Conservation (phyloP, 176 grass and related monocot species). For the Carex parvula region DNA sequence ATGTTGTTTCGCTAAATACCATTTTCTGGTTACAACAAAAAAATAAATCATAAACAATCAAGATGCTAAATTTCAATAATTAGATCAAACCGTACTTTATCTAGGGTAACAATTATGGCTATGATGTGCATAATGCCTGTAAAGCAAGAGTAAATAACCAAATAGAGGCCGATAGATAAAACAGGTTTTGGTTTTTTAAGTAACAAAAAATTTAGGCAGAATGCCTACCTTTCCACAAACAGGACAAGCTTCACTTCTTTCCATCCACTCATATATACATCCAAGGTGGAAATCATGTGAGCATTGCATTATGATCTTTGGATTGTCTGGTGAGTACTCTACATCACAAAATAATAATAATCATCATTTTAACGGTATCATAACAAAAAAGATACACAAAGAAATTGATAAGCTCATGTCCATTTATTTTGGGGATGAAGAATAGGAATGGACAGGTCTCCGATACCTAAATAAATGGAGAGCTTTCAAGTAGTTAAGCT, state of each 20-base stretch:
- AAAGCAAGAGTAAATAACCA: constrained; percentile 1
- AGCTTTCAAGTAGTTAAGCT: neutral
- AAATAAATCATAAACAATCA: neutral
- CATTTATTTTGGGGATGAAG: neutral
- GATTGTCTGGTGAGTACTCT: constrained; percentile 89
- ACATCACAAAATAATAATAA: constrained; percentile 33
- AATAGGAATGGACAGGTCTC: neutral
- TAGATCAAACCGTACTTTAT: neutral
- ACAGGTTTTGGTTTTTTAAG: neutral
- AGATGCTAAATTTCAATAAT: neutral
- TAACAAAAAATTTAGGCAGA: neutral
- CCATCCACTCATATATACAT: constrained; percentile 99
- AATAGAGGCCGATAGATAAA: neutral
- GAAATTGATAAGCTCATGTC: neutral
- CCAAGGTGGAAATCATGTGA: constrained; percentile 96
- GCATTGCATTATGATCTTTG: constrained; percentile 82
- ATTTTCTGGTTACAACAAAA: constrained; percentile 35
- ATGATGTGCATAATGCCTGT: neutral
- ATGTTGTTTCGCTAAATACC: constrained; percentile 42
- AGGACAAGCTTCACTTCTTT: constrained; percentile 94
- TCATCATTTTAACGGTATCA: constrained; percentile 4
- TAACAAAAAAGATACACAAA: neutral
- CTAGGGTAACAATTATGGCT: neutral
- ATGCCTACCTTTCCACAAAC: constrained; percentile 86
- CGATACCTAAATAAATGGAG: neutral